Conservation (phyloP, 352 stramenopile genomes). For the Phytophthora hibernalis region DNA sequence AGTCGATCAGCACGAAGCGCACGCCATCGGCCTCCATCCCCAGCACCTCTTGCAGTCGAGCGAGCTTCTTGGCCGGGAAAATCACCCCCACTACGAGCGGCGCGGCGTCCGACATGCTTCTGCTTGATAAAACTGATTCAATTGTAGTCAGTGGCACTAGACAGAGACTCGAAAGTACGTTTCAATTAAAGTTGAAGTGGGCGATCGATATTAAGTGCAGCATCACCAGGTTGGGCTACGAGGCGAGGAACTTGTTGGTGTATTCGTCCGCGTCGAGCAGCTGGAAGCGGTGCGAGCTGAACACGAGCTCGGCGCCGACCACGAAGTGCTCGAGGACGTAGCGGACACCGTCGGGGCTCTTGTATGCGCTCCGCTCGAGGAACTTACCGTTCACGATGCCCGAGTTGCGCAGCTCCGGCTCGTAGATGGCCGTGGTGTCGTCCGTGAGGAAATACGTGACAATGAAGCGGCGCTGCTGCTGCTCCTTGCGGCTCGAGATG, state of each 20-base stretch:
- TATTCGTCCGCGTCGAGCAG: slow-evolving; percentile 85
- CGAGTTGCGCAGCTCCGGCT: slow-evolving; percentile 81
- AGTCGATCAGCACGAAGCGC: slow-evolving; percentile 79
- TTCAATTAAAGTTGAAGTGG: too few relatives aligned
- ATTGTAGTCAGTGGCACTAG: too few relatives aligned
- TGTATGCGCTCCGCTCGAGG: slow-evolving; percentile 81
- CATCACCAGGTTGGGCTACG: too few relatives aligned
- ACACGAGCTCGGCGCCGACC: slow-evolving; percentile 61
- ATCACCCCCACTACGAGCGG: slow-evolving; percentile 75
- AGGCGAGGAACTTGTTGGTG: slow-evolving; percentile 81
- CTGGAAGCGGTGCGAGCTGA: slow-evolving; percentile 81
- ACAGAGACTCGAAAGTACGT: too few relatives aligned
- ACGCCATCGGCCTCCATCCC: slow-evolving; percentile 50
- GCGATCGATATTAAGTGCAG: too few relatives aligned
- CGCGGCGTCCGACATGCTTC: slow-evolving; percentile 19
- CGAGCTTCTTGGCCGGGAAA: slow-evolving; percentile 87
- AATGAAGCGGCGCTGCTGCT: slow-evolving; percentile 81
- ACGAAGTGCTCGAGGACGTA: slow-evolving; percentile 69
- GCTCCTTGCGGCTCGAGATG: slow-evolving; percentile 78
- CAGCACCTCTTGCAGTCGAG: slow-evolving; percentile 74
- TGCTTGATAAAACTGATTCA: too few relatives aligned
- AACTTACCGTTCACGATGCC: slow-evolving; percentile 87
- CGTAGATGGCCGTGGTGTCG: slow-evolving; percentile 80
- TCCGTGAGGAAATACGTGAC: slow-evolving; percentile 87
- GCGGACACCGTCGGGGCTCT: slow-evolving; percentile 58